A percentile compares a stretch with the other conserved stretches of the same genome.
Evolutionary conservation across 2,329 filamentous ascomycete species (phyloP).

Genomic region (Ophiostoma montium): DNA sequence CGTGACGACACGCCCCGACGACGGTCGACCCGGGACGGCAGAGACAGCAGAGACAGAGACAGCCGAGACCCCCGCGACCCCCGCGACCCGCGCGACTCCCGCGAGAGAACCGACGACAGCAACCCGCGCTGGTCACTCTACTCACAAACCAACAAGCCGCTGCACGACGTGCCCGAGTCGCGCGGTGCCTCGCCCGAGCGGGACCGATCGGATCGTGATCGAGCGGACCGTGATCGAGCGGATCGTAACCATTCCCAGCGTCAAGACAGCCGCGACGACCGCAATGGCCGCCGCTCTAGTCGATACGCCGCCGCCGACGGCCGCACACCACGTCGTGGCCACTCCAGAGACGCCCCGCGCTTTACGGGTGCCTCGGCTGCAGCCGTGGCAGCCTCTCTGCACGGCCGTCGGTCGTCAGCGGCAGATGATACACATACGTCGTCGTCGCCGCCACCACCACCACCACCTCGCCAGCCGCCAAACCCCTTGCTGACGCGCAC

Average conservation of each 20-base stretch:
- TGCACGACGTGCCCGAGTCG: background rate
- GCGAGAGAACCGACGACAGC: background rate
- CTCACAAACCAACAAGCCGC: constrained; percentile 4
- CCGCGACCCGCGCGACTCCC: background rate
- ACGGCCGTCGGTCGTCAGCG: background rate
- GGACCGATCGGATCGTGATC: background rate
- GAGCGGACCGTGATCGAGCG: background rate
- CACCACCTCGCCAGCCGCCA: too few relatives aligned
- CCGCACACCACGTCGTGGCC: background rate
- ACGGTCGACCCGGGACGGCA: background rate
- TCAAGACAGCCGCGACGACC: background rate
- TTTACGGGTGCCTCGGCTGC: constrained; percentile 1
- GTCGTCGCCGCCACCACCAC: too few relatives aligned
- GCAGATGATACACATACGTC: background rate
- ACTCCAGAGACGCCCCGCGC: background rate
- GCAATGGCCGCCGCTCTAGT: background rate
- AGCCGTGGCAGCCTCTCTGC: background rate
- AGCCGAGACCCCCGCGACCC: background rate
- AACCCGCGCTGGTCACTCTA: constrained; percentile 2
- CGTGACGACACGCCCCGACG: background rate
- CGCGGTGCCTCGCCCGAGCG: background rate
- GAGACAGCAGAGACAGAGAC: background rate
- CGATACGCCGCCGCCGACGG: background rate
- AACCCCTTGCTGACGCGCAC: constrained; percentile 2
- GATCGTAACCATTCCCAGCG: background rate